A percentile compares a stretch with the other conserved stretches of the same genome.
Conservation (phyloP, 306 rosid genomes). For the Rosa lucieae region DNA sequence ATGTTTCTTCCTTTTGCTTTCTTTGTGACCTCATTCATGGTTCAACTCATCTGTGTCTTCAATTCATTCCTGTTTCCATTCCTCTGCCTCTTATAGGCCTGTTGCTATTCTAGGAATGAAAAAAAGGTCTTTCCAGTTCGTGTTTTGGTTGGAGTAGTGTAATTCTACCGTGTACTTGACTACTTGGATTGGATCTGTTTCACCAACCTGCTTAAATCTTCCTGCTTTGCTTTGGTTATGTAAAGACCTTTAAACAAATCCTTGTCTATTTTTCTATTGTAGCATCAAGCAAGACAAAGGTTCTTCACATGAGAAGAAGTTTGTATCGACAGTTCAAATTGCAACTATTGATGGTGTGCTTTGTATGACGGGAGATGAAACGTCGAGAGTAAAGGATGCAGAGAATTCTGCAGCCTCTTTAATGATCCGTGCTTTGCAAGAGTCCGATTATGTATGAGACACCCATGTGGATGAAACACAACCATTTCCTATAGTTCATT, state of each 20-base stretch:
- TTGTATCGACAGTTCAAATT: constrained; percentile 45
- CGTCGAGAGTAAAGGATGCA: constrained; percentile 47
- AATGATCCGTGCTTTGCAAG: constrained; percentile 52
- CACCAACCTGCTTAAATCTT: neutral
- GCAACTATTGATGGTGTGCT: constrained; percentile 26
- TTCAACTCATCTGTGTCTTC: neutral
- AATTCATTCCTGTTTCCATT: neutral
- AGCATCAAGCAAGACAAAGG: constrained; percentile 58
- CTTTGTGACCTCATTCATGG: neutral
- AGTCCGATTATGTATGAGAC: constrained; percentile 33
- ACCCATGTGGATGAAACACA: neutral
- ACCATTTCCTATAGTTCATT: neutral
- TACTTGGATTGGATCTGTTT: neutral
- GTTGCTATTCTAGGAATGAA: neutral
- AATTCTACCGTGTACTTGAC: neutral
- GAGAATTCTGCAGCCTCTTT: constrained; percentile 72
- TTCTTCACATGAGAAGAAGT: constrained; percentile 55
- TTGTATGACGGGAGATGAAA: constrained; percentile 39
- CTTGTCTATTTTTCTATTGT: constrained; percentile 22
- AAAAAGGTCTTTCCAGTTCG: neutral
- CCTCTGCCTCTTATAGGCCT: neutral
- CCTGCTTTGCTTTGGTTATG: neutral
- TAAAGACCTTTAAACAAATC: neutral
- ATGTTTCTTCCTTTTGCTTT: neutral
- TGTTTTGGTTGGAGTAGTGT: neutral